phyloP scores from a whole-genome alignment of 345 rosid genomes.

The Capsella bursapastoris region DNA sequence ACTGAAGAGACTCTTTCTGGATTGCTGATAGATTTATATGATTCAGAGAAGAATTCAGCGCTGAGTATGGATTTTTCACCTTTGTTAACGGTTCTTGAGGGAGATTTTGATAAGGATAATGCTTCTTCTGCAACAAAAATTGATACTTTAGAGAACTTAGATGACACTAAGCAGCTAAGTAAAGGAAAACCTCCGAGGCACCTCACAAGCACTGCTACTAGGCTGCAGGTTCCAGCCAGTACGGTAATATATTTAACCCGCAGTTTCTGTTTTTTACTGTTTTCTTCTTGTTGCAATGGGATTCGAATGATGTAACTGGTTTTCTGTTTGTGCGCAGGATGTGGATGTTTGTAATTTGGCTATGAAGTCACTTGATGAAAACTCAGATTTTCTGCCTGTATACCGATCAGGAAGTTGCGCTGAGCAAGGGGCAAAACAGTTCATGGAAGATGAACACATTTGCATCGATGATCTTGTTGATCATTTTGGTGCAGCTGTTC shows the following conservation, averaged over 20 bases:
- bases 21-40: conserved; percentile 37
- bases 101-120: conserved; percentile 49
- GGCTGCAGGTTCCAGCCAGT: conserved; percentile 57
- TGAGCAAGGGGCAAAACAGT: conserved; percentile 85
- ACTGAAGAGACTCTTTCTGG: conserved; percentile 10
- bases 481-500: conserved; percentile 54
- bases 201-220: conserved; percentile 49
- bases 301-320: conserved; percentile 11
- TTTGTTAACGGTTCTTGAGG: conserved; percentile 55
- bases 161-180: conserved; percentile 55
- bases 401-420: conserved; percentile 94
- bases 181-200: conserved; percentile 82
- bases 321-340: conserved; percentile 54
- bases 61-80: conserved; percentile 70
- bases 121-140: conserved; percentile 46
- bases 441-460: conserved; percentile 94
- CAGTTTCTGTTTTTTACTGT: not conserved
- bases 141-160: conserved; percentile 53
- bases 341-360: conserved; percentile 60
- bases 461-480: conserved; percentile 83
- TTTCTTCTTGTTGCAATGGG: not conserved
- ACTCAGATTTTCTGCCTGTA: conserved; percentile 57
- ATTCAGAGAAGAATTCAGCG: conserved; percentile 52
- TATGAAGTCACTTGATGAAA: conserved; percentile 60
- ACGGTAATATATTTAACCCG: conserved; percentile 47